Evolutionary conservation across 75 land plant genomes (phyloP), one percentile per base, ranked within the genome.

Genomic region (Cunninghamia lanceolata): DNA sequence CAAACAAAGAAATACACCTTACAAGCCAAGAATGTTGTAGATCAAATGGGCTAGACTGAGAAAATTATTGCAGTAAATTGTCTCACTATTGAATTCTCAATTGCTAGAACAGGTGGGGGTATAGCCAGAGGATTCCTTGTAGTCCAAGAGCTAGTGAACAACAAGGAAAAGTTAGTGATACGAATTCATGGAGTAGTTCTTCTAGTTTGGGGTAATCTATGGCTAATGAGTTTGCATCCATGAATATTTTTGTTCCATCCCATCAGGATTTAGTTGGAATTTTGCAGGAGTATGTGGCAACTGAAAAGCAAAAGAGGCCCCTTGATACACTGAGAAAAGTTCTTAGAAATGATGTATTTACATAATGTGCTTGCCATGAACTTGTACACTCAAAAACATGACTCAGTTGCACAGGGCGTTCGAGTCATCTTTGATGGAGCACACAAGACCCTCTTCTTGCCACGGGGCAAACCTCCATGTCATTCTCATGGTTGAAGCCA

Each of bases 11-110:
- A 89, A 30, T 95, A 90, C 82, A 98, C 99, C 36, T 89, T 98
- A 84, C 89, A 98, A 99, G 99, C 99, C 83, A 99, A 98, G 88
- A 96, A 88, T 90, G 97, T 79, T 59, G 91, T 93, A 52, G 99
- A 98, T 70, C 91, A 96, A 85, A 94, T 92, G 91, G 99, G 96
- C 81, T 98, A 99, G 99, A 91, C 95, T 73, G 95, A 94, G 82
- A 98, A 98, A 88, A 95, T 98, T n/a, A 95, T 91, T 28, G 99
- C 96, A 86, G 99, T 92, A n/a, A 50, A 96, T 94, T 85, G 86
- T 97, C 40, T 95, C 99, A 21, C 95, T 98, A 70, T 91, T 98
- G 80, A 94, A 92, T 87, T 93, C 94, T 88, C 93, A 93, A 70
- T 88, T 94, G 19, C 85, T 92, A 28, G 89, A 93, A 21, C 94